Evolutionary conservation across 495 filamentous ascomycete species (phyloP).

Genomic region (Daldinia childiae): DNA sequence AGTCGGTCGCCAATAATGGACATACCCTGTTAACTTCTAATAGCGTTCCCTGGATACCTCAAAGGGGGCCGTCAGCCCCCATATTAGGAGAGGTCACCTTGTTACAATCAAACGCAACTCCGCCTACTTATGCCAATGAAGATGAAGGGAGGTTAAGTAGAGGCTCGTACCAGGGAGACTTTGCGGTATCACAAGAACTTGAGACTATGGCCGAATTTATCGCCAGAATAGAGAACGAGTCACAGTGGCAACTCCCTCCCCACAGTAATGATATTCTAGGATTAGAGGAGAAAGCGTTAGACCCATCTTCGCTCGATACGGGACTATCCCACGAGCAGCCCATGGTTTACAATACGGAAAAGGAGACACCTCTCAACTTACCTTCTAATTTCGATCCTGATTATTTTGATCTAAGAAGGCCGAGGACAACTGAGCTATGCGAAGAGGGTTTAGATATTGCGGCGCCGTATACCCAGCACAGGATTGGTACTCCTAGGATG

Average conservation of each 20-base stretch:
- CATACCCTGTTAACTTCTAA: slow-evolving; percentile 15
- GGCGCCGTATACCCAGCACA: neutral
- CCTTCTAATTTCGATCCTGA: neutral
- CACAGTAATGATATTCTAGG: neutral
- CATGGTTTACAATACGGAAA: slow-evolving; percentile 2
- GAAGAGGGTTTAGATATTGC: slow-evolving; percentile 1
- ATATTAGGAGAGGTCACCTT: slow-evolving; percentile 3
- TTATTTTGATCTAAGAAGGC: neutral
- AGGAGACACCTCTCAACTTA: neutral
- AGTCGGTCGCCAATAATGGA: slow-evolving; percentile 4
- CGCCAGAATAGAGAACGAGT: slow-evolving; percentile 50
- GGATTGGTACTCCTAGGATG: neutral
- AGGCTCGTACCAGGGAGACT: neutral
- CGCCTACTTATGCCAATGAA: slow-evolving; percentile 33
- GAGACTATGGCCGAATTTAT: slow-evolving; percentile 54
- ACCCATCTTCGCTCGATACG: neutral
- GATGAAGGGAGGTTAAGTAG: slow-evolving; percentile 10
- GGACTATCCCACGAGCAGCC: slow-evolving; percentile 2
- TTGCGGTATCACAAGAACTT: neutral
- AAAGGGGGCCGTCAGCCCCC: slow-evolving; percentile 18
- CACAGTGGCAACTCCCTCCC: slow-evolving; percentile 9
- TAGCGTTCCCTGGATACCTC: slow-evolving; percentile 39
- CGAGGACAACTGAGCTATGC: neutral
- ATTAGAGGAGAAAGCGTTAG: slow-evolving; percentile 1
- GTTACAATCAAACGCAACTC: slow-evolving; percentile 29